Evolutionary conservation across 805 yeast species (phyloP).

Genomic region (Clavispora fructus): DNA sequence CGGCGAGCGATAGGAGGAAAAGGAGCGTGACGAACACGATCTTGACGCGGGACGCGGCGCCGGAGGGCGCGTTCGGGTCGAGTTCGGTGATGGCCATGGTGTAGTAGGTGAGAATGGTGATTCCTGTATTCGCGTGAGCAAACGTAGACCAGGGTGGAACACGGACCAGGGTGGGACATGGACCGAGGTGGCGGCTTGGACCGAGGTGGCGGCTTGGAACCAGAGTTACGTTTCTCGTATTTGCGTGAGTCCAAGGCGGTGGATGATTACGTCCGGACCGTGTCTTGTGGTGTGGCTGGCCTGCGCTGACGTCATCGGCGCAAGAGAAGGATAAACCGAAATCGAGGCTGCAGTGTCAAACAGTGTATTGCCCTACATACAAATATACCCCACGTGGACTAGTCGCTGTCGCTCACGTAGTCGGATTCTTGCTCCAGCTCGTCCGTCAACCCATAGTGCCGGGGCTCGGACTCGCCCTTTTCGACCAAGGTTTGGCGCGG

Average conservation of each 20-base stretch:
- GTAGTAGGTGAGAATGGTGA: not conserved
- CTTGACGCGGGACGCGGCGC: conserved; percentile 29
- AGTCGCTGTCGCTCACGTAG: conserved; percentile 39
- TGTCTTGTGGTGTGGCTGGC: too few relatives aligned
- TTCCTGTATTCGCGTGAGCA: not conserved
- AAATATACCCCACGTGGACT: not conserved
- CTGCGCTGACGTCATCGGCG: too few relatives aligned
- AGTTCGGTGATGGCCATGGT: conserved; percentile 34
- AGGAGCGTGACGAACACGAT: conserved; percentile 28
- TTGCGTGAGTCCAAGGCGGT: too few relatives aligned
- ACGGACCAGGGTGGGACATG: too few relatives aligned
- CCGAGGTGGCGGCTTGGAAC: too few relatives aligned
- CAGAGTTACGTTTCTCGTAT: too few relatives aligned
- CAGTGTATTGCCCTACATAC: too few relatives aligned
- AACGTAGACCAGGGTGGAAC: too few relatives aligned
- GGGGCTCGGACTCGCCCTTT: conserved; percentile 33
- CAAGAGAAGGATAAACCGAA: too few relatives aligned
- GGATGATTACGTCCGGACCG: too few relatives aligned
- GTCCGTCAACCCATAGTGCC: conserved; percentile 32
- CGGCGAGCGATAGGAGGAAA: conserved; percentile 32
- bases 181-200: too few relatives aligned
- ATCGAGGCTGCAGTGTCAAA: too few relatives aligned
- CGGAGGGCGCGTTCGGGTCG: conserved; percentile 17
- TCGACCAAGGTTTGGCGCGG: conserved; percentile 39
- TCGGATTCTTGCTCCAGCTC: conserved; percentile 16